Base-by-base conservation (phyloP, 805 yeast genomes). In the Clavispora asparagi region DNA sequence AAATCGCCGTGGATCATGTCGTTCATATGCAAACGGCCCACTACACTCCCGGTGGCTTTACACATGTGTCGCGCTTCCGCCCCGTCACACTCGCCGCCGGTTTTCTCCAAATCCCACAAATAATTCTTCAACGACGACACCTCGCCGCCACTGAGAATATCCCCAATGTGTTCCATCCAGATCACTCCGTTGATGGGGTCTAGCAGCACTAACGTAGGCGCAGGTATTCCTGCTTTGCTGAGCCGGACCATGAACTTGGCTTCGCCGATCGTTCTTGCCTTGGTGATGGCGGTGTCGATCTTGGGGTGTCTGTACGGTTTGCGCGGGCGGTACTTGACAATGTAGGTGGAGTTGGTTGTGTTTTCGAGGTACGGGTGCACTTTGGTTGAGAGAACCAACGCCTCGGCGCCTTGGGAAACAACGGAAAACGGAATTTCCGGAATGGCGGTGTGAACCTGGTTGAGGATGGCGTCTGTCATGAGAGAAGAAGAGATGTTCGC, bases 1-100 rank as follows among this genome's bases (percentile, higher is more conserved):
- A 94, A 71, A 62, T 94, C 99, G 1, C 99, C 99, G 64, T 94
- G 99, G 25, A 89, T 82, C 61, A 87, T 79, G 52, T 88, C 95
- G 51, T 79, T 73, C 53, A 75, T 59, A 64, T 94, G 99, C 56
- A 94, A 65, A 37, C 74, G 64, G 0, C 85, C 96, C 38, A 91
- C 76, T 47, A 80, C 76, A 39, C 64, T 53, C 1, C 97, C 96
- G 1, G 89, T 91, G 13, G 61, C 59, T 14, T 17, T 30, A 27
- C 41, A 35, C 3, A 82, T 70, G 0, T 52, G 50, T 48, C 74
- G 59, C 0, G 81, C 84, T 2, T 65, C 61, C 0, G 57, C 64
- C 33, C 62, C 53, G 0, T 60, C 48, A 48, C 71, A 63, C n/a
- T 47, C 49, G 12, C 49, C 50, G 4, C 49, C 53, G 14, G 43